Conservation (phyloP, 176 grass and related monocot species). For the Rhynchospora breviuscula region DNA sequence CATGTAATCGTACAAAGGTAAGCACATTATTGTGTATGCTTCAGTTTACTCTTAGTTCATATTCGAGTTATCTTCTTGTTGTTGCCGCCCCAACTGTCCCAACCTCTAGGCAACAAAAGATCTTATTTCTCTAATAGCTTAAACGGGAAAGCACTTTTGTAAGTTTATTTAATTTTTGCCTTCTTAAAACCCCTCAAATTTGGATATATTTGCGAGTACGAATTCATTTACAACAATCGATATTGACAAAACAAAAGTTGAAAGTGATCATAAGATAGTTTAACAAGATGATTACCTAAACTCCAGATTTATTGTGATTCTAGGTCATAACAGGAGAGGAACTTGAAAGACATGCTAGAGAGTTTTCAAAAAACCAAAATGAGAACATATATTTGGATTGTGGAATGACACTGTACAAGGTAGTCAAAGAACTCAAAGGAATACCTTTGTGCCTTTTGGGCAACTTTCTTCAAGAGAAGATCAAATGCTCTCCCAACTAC, state of each 20-base stretch:
- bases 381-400: conserved; percentile 53
- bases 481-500: conserved; percentile 38
- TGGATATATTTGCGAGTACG: neutral
- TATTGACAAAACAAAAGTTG: neutral
- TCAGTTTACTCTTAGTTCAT: neutral
- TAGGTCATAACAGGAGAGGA: conserved; percentile 49
- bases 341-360: conserved; percentile 44
- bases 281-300: neutral
- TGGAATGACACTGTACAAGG: conserved; percentile 43
- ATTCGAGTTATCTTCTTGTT: neutral
- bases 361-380: conserved; percentile 48
- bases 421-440: conserved; percentile 44
- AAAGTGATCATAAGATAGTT: neutral
- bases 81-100: neutral
- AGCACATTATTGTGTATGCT: neutral
- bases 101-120: neutral
- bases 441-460: conserved; percentile 38
- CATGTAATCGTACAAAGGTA: conserved; percentile 42
- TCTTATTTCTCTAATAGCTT: neutral
- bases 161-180: neutral
- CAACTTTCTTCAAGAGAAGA: conserved; percentile 38
- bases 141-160: neutral
- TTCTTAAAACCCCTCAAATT: neutral
- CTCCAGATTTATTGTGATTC: conserved; percentile 23
- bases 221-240: neutral